phyloP scores from a whole-genome alignment of 108 stramenopile species.

The Conticribra guillardii region DNA sequence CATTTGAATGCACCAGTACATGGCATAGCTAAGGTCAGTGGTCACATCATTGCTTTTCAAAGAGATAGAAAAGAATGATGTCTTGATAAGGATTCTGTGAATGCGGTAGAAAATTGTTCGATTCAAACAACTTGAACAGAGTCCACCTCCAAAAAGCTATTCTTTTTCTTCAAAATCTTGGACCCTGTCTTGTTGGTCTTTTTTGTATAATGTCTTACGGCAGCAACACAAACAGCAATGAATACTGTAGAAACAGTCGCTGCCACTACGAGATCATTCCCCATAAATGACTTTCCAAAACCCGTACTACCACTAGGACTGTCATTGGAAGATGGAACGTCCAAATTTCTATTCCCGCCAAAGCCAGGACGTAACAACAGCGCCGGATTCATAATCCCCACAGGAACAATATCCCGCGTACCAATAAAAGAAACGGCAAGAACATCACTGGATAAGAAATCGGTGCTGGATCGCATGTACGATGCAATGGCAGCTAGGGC shows the following conservation, averaged over 20 bases:
- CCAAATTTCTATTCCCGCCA: background rate
- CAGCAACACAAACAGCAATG: too few species aligned
- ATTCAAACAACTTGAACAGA: too few species aligned
- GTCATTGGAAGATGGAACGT: background rate
- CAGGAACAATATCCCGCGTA: background rate
- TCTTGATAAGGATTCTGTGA: too few species aligned
- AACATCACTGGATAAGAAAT: background rate
- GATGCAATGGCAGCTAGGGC: background rate
- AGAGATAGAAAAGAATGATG: too few species aligned
- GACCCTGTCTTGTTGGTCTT: too few species aligned
- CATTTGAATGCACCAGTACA: too few species aligned
- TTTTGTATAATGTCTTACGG: too few species aligned
- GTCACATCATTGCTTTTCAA: too few species aligned
- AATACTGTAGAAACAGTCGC: background rate
- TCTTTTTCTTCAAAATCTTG: too few species aligned
- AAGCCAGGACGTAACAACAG: slow-evolving; percentile 5
- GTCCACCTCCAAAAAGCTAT: too few species aligned
- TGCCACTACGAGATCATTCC: background rate
- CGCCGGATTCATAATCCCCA: slow-evolving; percentile 2
- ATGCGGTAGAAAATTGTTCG: too few species aligned
- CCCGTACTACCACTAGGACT: background rate
- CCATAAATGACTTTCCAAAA: background rate
- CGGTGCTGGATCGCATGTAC: slow-evolving; percentile 4
- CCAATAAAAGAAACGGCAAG: slow-evolving; percentile 21
- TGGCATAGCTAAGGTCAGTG: too few species aligned